Percentiles rank a stretch among this genome's conserved stretches.
These are phyloP conservation scores for Ampelocalamus luodianensis DNA, from an alignment of 176 grass and related monocot species.

Conservation along the genomic window DNA sequence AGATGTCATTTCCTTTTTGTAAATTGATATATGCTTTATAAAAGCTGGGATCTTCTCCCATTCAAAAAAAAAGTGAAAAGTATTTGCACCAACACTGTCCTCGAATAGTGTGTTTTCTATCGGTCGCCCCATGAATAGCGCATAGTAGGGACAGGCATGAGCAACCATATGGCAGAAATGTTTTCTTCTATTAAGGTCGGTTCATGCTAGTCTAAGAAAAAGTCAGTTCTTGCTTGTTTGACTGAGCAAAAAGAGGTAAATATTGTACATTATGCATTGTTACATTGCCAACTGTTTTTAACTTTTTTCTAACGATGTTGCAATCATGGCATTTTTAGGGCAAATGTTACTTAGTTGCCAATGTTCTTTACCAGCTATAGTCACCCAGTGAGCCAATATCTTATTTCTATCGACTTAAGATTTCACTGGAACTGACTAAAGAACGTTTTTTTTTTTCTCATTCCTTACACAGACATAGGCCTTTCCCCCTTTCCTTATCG, in stretches of 20 bases:
- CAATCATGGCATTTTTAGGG: background rate
- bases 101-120: background rate
- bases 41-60: too few species aligned
- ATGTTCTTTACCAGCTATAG: constrained; percentile 31
- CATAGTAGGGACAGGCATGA: background rate
- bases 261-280: constrained; percentile 11
- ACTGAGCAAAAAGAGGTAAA: background rate
- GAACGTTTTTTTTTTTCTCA: background rate
- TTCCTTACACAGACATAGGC: background rate
- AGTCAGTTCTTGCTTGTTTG: background rate
- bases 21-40: too few species aligned
- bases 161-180: constrained; percentile 41
- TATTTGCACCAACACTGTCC: background rate
- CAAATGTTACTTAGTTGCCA: constrained; percentile 12
- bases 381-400: constrained; percentile 16
- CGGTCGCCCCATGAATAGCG: too few species aligned
- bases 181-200: constrained; percentile 45
- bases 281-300: background rate
- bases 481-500: constrained; percentile 16
- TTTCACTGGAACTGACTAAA: constrained; percentile 20
- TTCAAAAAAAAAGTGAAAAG: too few species aligned
- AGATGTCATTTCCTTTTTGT: too few species aligned
- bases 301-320: constrained; percentile 8
- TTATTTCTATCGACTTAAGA: constrained; percentile 14
- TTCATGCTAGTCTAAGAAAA: background rate